These are phyloP conservation scores for Chlamydomonas sp. DNA, from an alignment of 139 green algal genomes.

Conservation along the genomic window DNA sequence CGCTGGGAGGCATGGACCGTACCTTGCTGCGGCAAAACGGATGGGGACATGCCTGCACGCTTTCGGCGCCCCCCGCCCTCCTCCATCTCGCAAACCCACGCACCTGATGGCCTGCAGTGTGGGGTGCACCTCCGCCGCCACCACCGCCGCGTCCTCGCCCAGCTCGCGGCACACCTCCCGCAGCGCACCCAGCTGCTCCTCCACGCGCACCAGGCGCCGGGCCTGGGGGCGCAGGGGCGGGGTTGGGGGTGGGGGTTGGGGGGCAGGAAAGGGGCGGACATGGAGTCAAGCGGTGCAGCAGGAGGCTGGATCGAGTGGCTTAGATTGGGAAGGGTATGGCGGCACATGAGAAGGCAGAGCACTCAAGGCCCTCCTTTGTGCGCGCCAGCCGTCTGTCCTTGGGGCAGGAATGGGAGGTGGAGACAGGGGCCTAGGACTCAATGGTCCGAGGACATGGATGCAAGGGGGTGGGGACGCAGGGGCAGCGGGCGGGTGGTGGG, in stretches of 20 bases:
- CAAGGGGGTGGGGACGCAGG: neutral
- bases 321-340: neutral
- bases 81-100: neutral
- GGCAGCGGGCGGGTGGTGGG: neutral
- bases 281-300: no score
- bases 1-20: neutral
- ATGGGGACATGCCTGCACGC: neutral
- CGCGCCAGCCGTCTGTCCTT: no score
- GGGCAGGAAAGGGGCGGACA: neutral
- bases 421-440: no score
- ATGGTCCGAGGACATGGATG: neutral
- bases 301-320: no score
- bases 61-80: no score
- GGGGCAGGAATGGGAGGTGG: no score
- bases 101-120: constrained; percentile 7
- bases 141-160: constrained; percentile 46
- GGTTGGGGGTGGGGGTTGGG: neutral
- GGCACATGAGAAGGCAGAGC: neutral
- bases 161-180: constrained; percentile 45
- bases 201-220: constrained; percentile 27
- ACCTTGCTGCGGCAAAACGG: neutral
- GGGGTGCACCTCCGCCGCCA: constrained; percentile 51
- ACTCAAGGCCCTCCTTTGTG: neutral
- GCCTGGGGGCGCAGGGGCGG: neutral
- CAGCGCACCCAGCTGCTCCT: constrained; percentile 26